Evolutionary conservation across 2,329 filamentous ascomycete genomes (phyloP).

Genomic region (Epichloe brachyelytri): DNA sequence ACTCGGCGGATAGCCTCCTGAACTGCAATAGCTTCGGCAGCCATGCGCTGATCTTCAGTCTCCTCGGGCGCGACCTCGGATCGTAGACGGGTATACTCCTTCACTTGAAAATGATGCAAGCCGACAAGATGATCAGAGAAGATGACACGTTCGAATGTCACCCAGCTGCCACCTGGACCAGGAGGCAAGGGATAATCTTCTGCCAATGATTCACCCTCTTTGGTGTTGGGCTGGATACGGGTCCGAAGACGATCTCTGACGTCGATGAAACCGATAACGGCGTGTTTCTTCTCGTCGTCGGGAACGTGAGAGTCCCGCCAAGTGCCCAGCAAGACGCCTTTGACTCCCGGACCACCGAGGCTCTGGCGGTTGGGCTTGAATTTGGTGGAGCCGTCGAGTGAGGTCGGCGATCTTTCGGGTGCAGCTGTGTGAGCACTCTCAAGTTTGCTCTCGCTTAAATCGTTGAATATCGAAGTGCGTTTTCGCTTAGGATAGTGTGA

Average conservation of each 20-base stretch:
- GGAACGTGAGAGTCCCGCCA: conserved; percentile 47
- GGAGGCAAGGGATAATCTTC: conserved; percentile 37
- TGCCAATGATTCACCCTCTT: conserved; percentile 33
- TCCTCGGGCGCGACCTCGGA: conserved; percentile 22
- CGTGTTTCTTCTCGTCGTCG: conserved; percentile 37
- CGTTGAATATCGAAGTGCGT: conserved; percentile 35
- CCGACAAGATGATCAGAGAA: conserved; percentile 44
- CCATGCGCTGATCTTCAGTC: conserved; percentile 24
- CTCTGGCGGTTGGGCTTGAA: conserved; percentile 17
- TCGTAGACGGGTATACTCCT: conserved; percentile 48
- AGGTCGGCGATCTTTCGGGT: conserved; percentile 15
- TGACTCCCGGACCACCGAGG: conserved; percentile 19
- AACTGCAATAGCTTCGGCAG: conserved; percentile 30
- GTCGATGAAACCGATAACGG: conserved; percentile 50
- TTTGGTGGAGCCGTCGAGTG: conserved; percentile 11
- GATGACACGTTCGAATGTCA: conserved; percentile 47
- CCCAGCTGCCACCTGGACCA: conserved; percentile 50
- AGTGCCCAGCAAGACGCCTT: conserved; percentile 40
- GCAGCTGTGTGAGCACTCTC: conserved; percentile 20
- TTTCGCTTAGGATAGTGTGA: conserved; percentile 43
- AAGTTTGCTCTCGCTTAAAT: conserved; percentile 35
- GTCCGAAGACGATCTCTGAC: conserved; percentile 47
- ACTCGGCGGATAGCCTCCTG: conserved; percentile 33
- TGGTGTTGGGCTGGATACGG: conserved; percentile 38
- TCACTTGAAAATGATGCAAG: conserved; percentile 43